Evolutionary conservation across 1,284 basidiomycete genomes (phyloP), one percentile per base, ranked within the genome.

Genomic region (Ceratobasidium sp.): DNA sequence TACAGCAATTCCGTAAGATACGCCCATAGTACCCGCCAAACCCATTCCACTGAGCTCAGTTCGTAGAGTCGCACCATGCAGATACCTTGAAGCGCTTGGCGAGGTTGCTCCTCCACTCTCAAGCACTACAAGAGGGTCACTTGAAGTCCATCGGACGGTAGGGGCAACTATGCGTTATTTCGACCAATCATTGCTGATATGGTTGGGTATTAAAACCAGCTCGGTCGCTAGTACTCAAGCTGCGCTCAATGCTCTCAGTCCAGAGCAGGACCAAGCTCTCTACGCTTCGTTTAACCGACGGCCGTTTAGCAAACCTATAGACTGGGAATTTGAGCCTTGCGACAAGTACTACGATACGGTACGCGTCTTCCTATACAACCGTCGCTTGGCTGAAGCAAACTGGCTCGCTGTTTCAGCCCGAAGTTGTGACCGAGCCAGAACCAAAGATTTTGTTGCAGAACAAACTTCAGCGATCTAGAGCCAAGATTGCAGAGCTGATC

Each of bases 361-460:
- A 77, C 75, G 86, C 79, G 5, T 11, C 4, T 56, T 36, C 25
- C 30, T 38, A 38, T 38, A 11, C 36, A 18, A 33, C 25, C 25
- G n/a, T 21, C 38, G 67, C 38, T 72, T 63, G 44, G 70, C 23
- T 74, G n/a, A 23, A 60, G 3, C 48, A n/a, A 8, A 40, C 42
- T 33, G 1, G 73, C 59, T 67, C 67, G 42, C 25, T 64, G 38
- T 70, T 70, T 59, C 73, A 92, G 90, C 83, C 82, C 44, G 86
- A 84, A 9, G 85, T 92, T 79, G 88, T 82, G 75, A 79, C 87
- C 25, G 91, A 92, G 54, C 80, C 85, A 23, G 84, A 84, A 11
- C 87, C 92, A 0, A 92, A 91, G 79, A 83, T 92, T 1, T 86
- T 90, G 77, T 81, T 93, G 18, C 91, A 93, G 80, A 93, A 93